phyloP scores from a whole-genome alignment of 371 early-diverging fungal species.

The Zychaea mexicana region DNA sequence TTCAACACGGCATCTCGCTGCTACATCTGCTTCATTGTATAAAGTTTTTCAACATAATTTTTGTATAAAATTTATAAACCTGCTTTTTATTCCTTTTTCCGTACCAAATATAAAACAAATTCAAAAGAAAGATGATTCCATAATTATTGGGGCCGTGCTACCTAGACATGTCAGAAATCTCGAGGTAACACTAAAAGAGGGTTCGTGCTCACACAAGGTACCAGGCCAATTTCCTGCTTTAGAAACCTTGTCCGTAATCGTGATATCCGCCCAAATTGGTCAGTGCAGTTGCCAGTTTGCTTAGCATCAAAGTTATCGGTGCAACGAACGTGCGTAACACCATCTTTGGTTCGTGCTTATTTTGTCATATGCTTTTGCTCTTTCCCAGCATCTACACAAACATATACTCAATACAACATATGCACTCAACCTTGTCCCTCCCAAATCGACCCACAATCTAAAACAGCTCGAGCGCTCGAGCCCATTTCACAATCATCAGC shows the following conservation, averaged over 20 bases:
- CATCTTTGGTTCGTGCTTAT: neutral
- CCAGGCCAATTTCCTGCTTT: neutral
- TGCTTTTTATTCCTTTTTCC: neutral
- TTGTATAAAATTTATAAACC: constrained; percentile 17
- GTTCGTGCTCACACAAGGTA: neutral
- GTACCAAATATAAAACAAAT: neutral
- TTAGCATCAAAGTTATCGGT: constrained; percentile 1
- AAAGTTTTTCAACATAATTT: constrained; percentile 15
- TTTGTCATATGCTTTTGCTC: neutral
- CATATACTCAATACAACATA: too few species aligned
- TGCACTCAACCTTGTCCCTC: too few species aligned
- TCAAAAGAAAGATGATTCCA: neutral
- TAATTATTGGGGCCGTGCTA: neutral
- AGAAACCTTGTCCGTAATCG: neutral
- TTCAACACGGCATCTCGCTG: constrained; percentile 5
- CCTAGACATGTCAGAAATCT: constrained; percentile 2
- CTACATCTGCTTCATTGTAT: constrained; percentile 10
- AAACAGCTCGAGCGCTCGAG: neutral
- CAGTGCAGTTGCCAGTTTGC: neutral
- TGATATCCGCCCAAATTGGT: neutral
- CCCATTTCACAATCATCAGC: neutral
- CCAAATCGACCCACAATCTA: too few species aligned
- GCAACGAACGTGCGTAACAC: neutral
- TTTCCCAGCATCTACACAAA: too few species aligned
- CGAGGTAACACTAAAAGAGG: constrained; percentile 2